A percentile compares a stretch with the other conserved stretches of the same genome.
Conservation (phyloP, 257 asterid genomes). For the Solanum dulcamara region DNA sequence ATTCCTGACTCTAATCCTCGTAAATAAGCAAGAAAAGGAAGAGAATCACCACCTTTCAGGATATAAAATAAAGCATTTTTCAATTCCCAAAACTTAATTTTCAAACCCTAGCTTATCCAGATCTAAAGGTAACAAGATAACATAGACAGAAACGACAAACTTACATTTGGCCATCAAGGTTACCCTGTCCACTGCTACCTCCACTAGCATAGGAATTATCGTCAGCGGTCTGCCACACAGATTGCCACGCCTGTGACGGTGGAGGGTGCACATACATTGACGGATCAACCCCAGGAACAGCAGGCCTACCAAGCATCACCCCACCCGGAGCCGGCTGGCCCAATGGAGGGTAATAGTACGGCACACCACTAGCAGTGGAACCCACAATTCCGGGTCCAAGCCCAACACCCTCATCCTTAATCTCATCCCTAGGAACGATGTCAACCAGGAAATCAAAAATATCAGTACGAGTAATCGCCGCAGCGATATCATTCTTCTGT, state of each 20-base stretch:
- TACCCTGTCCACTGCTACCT: slow-evolving; percentile 49
- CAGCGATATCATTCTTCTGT: slow-evolving; percentile 93
- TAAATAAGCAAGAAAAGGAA: neutral
- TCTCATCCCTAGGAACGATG: slow-evolving; percentile 87
- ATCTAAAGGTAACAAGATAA: neutral
- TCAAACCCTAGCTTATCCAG: neutral
- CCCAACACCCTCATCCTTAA: slow-evolving; percentile 60
- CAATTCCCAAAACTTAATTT: neutral
- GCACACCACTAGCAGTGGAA: slow-evolving; percentile 50
- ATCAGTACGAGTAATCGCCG: slow-evolving; percentile 86
- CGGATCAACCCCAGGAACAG: slow-evolving; percentile 56
- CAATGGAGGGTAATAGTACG: slow-evolving; percentile 65
- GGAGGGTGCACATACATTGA: slow-evolving; percentile 53
- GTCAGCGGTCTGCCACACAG: slow-evolving; percentile 64
- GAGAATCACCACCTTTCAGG: neutral
- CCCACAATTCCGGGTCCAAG: slow-evolving; percentile 14
- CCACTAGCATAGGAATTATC: slow-evolving; percentile 54
- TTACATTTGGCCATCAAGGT: slow-evolving; percentile 64
- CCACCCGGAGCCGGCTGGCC: slow-evolving; percentile 50
- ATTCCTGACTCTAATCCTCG: neutral
- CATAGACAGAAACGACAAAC: neutral
- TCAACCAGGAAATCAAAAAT: slow-evolving; percentile 86
- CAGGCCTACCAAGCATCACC: slow-evolving; percentile 71
- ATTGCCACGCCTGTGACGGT: slow-evolving; percentile 85
- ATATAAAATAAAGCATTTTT: neutral